Conservation (phyloP, 306 rosid genomes). For the Cucumis cinereus region DNA sequence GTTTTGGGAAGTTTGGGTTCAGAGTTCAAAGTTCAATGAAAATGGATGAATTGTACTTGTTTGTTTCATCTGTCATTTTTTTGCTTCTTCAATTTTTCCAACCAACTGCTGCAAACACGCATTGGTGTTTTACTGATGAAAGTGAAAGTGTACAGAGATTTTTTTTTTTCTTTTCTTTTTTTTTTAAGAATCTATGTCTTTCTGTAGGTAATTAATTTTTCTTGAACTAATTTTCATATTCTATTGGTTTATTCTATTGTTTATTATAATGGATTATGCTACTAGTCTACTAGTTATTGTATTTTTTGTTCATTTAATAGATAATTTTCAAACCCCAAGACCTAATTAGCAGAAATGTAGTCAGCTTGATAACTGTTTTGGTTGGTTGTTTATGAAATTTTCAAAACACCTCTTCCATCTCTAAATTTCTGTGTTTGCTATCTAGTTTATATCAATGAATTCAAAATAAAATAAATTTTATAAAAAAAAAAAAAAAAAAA, state of each 20-base stretch:
- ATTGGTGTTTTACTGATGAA: not conserved
- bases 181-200: not conserved
- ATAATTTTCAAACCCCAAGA: no score
- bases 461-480: no score
- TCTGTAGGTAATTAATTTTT: not conserved
- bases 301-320: no score
- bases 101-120: slow-evolving; percentile 1
- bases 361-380: no score
- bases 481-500: no score
- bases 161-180: not conserved
- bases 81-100: slow-evolving; percentile 3
- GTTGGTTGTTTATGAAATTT: no score
- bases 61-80: slow-evolving; percentile 10
- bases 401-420: no score
- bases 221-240: not conserved
- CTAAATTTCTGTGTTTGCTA: no score
- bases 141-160: slow-evolving; percentile 6
- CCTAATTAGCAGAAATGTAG: no score
- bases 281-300: no score
- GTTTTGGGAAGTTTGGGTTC: not conserved
- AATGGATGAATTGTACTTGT: not conserved
- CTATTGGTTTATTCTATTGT: not conserved
- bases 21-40: slow-evolving; percentile 10
- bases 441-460: no score
- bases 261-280: no score